Evolutionary conservation across 2,329 filamentous ascomycete species (phyloP), one percentile per base, ranked within the genome.

Genomic region (Colletotrichum somersetense): DNA sequence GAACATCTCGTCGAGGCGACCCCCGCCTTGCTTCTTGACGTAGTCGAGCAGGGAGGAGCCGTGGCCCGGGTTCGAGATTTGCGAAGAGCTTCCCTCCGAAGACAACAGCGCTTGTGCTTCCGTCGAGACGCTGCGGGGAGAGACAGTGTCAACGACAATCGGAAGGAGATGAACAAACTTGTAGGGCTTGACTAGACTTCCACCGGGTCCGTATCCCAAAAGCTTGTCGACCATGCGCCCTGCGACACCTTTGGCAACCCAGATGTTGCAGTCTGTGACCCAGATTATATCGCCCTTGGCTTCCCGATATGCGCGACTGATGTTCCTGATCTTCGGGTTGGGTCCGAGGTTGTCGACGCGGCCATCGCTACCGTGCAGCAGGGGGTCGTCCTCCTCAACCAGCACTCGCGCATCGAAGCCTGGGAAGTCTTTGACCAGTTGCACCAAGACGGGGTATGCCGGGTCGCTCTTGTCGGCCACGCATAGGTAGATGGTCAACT

Each of bases 241-340:
- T 59, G 93, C 90, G 0, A 94, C 93, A 14, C 93, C 93, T 55
- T 86, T 90, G 7, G 90, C 90, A 46, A 98, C 88, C 96, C 97
- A 99, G 63, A 99, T 91, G 78, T 99, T 99, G 84, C 95, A 98
- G 82, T 99, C 96, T 26, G 97, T 89, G 62, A 98, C 91, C 96
- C 96, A 99, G 30, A 99, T 87, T 35, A 98, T 88, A 78, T 98
- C 95, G 1, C 93, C 92, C 74, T 92, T 91, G 1, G 95, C 94
- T 79, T 98, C 95, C 38, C 95, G 86, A 79, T 98, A 99, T 2
- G 94, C 95, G 55, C 94, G 89, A 80, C 95, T 98, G 86, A 98
- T 94, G 80, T 99, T 99, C 62, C 96, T 88, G 76, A 99, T 97
- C 85, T 99, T 99, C n/a, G 96, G 96, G 78, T 99, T 99, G 1